Base-by-base conservation (phyloP, 208 protist genomes). In the Phytomonas serpens region DNA sequence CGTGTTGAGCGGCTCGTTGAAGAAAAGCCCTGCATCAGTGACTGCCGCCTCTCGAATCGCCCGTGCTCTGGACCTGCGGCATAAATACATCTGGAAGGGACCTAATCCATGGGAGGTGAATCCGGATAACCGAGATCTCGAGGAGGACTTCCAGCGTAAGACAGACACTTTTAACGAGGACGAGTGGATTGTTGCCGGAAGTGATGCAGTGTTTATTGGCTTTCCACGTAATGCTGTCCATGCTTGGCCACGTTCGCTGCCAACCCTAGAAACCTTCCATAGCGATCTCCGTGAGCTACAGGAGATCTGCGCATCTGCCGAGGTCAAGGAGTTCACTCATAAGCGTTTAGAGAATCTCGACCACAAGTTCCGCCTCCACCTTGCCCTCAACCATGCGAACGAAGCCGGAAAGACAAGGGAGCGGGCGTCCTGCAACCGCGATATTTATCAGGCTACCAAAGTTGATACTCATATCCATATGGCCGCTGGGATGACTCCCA, bases 391-490 rank as follows among this genome's bases (percentile, higher is more conserved):
- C 78, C 87, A 96, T 67, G 86, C 81, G 29, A 91, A 93, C 70
- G 88, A 97, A 76, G 93, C 90, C 37, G 90, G 90, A 51, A 97
- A 88, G 32, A 94, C 82, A 14, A 90, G 89, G 72, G 86, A 97
- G 64, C 85, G 87, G 40, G 66, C 82, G 65, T 94, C 89, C 40
- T 90, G 86, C 36, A 96, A 98, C 71, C 89, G 92, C 65, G 97
- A 98, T 76, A 97, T 98, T 71, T 98, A 98, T 74, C 92, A 98
- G 64, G 94, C 97, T 7, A 88, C 87, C 19, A 99, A 99, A 74
- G 96, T 99, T 37, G 98, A 99, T 76, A 99, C 96, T 30, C 97
- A 99, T 68, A 97, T 99, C 70, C 98, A 99, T 78, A 93, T 98
- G 77, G 93, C 95, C 2, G 93, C 97, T 16, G 94, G 93, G 27